Evolutionary conservation across 129 eudicot genomes (phyloP), one percentile per base, ranked within the genome.

Genomic region (Saussurea involucrata): DNA sequence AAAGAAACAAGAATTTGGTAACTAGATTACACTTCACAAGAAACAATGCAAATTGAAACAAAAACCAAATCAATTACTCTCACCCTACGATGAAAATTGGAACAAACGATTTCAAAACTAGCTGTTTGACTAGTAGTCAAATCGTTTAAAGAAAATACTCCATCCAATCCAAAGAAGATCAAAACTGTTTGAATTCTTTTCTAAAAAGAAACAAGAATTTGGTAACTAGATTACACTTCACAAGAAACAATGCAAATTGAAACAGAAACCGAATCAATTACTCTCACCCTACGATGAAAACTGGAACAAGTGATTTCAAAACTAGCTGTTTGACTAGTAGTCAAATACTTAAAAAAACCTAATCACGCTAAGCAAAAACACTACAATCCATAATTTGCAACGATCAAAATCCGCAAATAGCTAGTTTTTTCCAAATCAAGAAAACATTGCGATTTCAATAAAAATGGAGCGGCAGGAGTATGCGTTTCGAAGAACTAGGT

Each of bases 301-400:
- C 0, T 33, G 72, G 8, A 18, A 11, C 61, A 49, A 57, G 40
- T 28, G 5, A n/a, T 10, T 64, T 29, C 65, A 53, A 76, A 66
- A 65, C 21, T 13, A 36, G 24, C 46, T 46, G 66, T 63, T 29
- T 63, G 67, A 71, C 77, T 46, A 44, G 9, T 24, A 71, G 71
- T 79, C 68, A 65, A 78, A 77, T 12, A 4, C 68, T 70, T 34
- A 36, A 42, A 78, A 34, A 60, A 20, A 42, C 83, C 83, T 80
- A 73, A 73, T 57, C 37, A 28, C 20, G 40, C 72, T 46, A 7
- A 32, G 18, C 66, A 55, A 79, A 64, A 11, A 25, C 0, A 33
- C 20, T 1, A 28, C 65, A 64, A 72, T 40, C 73, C 73, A 1
- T 3, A 55, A 66, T 32, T 21, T 6, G 34, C 27, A 4, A 27